Base-by-base conservation (phyloP, 345 rosid genomes). In the Populus simonii region DNA sequence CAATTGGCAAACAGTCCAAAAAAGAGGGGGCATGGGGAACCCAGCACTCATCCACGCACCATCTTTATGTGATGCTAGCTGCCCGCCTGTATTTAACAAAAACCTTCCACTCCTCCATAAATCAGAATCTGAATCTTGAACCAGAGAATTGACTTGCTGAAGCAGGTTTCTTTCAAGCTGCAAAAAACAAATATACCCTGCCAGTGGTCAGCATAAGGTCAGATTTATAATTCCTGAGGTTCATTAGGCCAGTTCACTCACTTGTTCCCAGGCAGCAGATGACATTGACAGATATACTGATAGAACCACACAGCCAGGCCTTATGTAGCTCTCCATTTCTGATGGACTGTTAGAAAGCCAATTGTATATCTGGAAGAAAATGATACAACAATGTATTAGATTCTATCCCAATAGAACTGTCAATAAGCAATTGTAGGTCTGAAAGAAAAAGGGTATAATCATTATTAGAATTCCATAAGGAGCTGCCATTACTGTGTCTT, bases 291-390 rank as follows among this genome's bases (percentile, higher is more conserved):
- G 45, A 81, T 94, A 94, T 62, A 94, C 73, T 16, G 98, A 87
- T 55, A 94, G 87, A 73, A 94, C 89, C 81, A 94, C 91, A 79
- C 98, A 94, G 63, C 98, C 98, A 71, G 97, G 97, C 83, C 98
- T 91, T 80, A 94, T 92, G 87, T 91, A 92, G 86, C 98, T 92
- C 86, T 94, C 98, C 98, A 94, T 92, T 73, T 94, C 98, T 59
- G 92, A 87, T 57, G 98, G 98, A 86, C 96, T 86, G 83, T 68
- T 94, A 49, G 96, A 91, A 81, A 92, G 96, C 98, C 98, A 94
- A 82, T 85, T 90, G 84, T 82, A 90, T 71, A 92, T 91, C 98
- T 94, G 90, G 51, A 70, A 85, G 62, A 82, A 49, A 68, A 80
- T 67, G 73, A 16, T 49, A 71, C 75, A 59, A 23, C 20, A 8